A percentile compares a stretch with the other conserved stretches of the same genome.
Evolutionary conservation across 176 grass and related monocot genomes (phyloP).

Genomic region (Coix lacrymajobi): DNA sequence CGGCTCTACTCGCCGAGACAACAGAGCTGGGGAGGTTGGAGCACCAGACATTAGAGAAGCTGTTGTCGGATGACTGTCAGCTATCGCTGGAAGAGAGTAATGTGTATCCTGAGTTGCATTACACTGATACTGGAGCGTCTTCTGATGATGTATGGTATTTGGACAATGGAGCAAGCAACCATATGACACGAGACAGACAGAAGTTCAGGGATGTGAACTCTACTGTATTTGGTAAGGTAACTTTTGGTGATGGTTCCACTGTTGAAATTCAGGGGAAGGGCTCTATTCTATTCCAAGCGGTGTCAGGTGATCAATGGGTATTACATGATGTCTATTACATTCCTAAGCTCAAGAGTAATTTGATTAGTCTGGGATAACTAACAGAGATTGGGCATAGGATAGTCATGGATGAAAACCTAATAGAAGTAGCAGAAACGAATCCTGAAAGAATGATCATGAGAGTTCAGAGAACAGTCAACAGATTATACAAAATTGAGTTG

Average conservation of each 20-base stretch:
- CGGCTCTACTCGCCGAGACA: neutral
- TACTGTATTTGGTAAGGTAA: neutral
- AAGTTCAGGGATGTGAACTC: neutral
- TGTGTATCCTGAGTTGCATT: neutral
- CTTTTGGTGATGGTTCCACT: neutral
- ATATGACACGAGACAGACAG: rapidly evolving
- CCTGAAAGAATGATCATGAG: neutral
- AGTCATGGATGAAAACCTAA: neutral
- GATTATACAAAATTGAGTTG: neutral
- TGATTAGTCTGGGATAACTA: neutral
- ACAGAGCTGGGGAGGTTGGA: rapidly evolving
- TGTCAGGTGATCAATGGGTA: neutral
- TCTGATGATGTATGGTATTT: too few relatives aligned
- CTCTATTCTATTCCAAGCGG: neutral
- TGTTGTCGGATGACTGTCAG: too few relatives aligned
- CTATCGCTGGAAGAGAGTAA: too few relatives aligned
- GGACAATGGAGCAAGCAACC: neutral
- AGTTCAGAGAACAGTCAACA: neutral
- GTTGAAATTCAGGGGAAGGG: neutral
- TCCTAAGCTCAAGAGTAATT: neutral
- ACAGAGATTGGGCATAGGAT: neutral
- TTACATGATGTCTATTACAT: neutral
- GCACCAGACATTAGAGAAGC: too few relatives aligned
- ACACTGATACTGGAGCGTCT: too few relatives aligned
- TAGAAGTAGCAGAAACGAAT: neutral